Evolutionary conservation across 78 protist species (phyloP).

Genomic region (Emiliania huxleyi): DNA sequence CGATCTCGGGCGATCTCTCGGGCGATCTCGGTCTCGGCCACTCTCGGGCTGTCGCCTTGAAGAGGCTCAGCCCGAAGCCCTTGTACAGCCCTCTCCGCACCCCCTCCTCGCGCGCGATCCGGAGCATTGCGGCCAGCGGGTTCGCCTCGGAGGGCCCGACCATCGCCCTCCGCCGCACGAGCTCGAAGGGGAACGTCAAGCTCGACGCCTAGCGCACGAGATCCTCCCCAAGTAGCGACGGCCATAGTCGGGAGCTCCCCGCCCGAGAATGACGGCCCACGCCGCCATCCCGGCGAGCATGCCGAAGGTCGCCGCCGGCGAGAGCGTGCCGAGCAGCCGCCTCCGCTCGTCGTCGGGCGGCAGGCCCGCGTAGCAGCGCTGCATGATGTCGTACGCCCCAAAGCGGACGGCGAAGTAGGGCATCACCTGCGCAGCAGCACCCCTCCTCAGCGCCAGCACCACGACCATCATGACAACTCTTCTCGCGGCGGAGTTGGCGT

Average conservation of each 20-base stretch:
- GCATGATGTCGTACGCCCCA: background rate
- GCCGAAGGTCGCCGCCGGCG: background rate
- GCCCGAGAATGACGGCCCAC: no score
- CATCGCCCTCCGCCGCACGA: background rate
- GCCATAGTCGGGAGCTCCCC: no score
- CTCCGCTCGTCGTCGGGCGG: background rate
- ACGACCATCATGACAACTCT: no score
- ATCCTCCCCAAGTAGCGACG: no score
- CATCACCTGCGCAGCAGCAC: no score
- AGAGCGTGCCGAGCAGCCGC: background rate
- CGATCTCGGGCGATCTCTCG: no score
- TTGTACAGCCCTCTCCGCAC: background rate
- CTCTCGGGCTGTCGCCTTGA: no score
- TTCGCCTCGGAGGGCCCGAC: background rate
- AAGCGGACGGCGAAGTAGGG: background rate
- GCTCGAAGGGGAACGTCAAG: background rate
- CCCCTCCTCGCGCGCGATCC: background rate
- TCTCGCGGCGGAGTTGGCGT: no score
- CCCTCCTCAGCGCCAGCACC: no score
- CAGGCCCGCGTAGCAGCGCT: background rate
- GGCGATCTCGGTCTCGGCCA: no score
- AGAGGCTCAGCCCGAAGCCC: background rate
- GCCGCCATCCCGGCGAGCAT: background rate
- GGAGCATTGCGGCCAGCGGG: background rate
- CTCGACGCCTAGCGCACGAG: no score